Base-by-base conservation (phyloP, 2,329 filamentous ascomycete genomes). In the Incumbomyces lentus region DNA sequence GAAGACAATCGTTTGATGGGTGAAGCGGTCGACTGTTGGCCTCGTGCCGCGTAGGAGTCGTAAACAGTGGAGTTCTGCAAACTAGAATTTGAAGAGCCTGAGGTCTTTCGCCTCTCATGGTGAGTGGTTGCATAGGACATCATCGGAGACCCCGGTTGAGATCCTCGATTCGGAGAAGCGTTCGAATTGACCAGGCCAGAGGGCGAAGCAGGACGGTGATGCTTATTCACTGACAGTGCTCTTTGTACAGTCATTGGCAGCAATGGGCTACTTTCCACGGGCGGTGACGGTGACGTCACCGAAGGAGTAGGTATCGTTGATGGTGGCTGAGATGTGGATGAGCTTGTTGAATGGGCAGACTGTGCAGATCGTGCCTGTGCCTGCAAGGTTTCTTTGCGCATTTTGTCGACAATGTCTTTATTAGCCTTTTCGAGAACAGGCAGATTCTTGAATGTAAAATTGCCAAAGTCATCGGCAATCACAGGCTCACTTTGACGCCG, bases 401-500 rank as follows among this genome's bases (percentile, higher is more conserved):
- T 72, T 63, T 96, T 96, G 59, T 96, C 89, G 29, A 98, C 95
- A 26, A 96, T 88, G 59, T 98, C 92, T 62, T 98, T 98, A 67
- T 98, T 98, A 46, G 92, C 92, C 64, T 95, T 96, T 59, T 96
- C 92, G 14, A 98, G 73, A 16, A 96, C 90, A 0, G 90, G 89
- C 40, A 98, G 69, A 58, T 98, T 98, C 69, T 98, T 98, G 73
- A 95, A 98, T 33, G 87, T 80, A 65, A 98, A 98, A 52, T 80
- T 88, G 29, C 92, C 92, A 70, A 98, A 98, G 62, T 98, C 93
- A 63, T 98, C 92, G 1, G 82, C 76, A 29, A 80, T 77, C 13
- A 90, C 81, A 1, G 92, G 92, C 64, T 98, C 92, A 63, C 90
- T 96, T 33, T 96, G 73, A 56, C 92, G 77, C 53, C 92, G 79